Percentiles rank a stretch among this genome's conserved stretches.
Conservation (phyloP, 83 land plant species). For the Picea abies region DNA sequence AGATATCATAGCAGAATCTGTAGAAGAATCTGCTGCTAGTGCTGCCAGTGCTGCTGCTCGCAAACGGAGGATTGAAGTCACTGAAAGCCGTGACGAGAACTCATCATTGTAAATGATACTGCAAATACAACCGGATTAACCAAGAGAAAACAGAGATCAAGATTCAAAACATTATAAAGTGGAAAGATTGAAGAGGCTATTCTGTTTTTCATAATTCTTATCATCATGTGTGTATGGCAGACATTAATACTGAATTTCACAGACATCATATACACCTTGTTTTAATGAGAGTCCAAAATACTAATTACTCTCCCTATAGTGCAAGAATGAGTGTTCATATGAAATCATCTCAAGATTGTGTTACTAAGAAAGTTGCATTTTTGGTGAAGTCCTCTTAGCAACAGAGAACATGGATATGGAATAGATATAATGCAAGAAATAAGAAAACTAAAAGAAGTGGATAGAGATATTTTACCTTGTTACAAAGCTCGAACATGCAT, state of each 20-base stretch:
- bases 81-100: no score
- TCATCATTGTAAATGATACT: slow-evolving; percentile 42
- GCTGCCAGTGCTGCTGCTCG: no score
- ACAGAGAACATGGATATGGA: not conserved
- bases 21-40: slow-evolving; percentile 23
- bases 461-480: slow-evolving; percentile 60
- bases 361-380: not conserved
- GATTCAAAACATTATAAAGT: not conserved
- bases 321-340: not conserved
- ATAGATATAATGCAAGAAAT: not conserved
- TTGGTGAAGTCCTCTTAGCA: not conserved
- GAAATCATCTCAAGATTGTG: not conserved
- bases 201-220: not conserved
- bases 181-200: not conserved
- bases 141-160: not conserved
- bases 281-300: not conserved
- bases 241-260: not conserved
- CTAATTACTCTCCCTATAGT: not conserved
- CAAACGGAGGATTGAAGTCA: no score
- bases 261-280: not conserved
- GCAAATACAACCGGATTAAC: slow-evolving; percentile 29
- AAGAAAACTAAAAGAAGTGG: not conserved
- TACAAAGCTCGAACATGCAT: slow-evolving; percentile 84
- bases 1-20: slow-evolving; percentile 54
- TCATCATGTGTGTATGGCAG: not conserved